phyloP scores from a whole-genome alignment of 2,329 filamentous ascomycete species.

The Rhexocercosporidium sp. region DNA sequence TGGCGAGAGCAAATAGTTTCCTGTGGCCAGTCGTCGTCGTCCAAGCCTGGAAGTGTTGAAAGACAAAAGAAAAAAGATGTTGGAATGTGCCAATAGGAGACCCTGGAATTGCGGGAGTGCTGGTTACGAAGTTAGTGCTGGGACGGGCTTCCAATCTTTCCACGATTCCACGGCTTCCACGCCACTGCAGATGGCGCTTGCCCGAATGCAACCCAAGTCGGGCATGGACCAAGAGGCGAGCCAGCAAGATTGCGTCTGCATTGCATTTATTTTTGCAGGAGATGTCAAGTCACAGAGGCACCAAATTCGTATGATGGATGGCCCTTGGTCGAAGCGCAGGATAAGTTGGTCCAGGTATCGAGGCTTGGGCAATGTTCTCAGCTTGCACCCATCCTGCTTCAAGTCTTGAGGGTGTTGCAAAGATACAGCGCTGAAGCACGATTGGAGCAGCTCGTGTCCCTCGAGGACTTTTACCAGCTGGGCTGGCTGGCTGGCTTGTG shows the following conservation, averaged over 20 bases:
- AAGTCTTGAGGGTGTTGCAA: slow-evolving; percentile 1
- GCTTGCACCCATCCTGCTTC: background rate
- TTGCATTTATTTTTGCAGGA: slow-evolving; percentile 10
- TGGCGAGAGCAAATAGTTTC: background rate
- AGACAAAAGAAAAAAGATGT: slow-evolving; percentile 7
- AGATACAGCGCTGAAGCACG: slow-evolving; percentile 11
- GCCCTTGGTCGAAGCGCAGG: background rate
- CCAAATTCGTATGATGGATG: background rate
- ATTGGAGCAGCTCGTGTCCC: slow-evolving; percentile 19
- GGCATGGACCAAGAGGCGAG: slow-evolving; percentile 16
- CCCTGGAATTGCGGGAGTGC: slow-evolving; percentile 9
- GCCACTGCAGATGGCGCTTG: slow-evolving; percentile 19
- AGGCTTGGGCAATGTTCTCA: background rate
- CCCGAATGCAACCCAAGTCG: slow-evolving; percentile 21
- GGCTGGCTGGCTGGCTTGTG: background rate
- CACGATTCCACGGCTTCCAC: slow-evolving; percentile 20
- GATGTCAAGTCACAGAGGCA: slow-evolving; percentile 24
- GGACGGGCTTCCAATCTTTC: slow-evolving; percentile 18
- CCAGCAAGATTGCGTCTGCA: slow-evolving; percentile 30
- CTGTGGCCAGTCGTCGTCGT: slow-evolving; percentile 2
- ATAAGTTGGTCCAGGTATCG: background rate
- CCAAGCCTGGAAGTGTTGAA: slow-evolving; percentile 10
- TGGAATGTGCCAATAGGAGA: slow-evolving; percentile 22
- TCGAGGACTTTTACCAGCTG: slow-evolving; percentile 5
- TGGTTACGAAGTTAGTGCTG: slow-evolving; percentile 5